These are phyloP conservation scores for Clarireedia hainanense DNA, from an alignment of 2,329 filamentous ascomycete genomes.

Conservation along the genomic window DNA sequence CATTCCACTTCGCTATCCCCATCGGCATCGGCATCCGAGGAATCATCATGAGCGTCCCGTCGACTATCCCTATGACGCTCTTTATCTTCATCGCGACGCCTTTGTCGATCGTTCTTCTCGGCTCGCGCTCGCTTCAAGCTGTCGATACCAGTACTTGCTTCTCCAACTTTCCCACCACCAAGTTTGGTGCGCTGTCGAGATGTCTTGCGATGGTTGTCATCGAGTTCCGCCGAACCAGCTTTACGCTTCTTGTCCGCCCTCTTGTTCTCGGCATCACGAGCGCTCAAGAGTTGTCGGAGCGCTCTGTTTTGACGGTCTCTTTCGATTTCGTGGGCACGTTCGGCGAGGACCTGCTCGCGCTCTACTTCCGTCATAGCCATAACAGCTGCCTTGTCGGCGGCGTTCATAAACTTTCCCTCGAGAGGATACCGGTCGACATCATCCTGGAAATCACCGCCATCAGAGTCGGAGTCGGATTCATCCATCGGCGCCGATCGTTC, in stretches of 20 bases:
- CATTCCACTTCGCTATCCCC: conserved; percentile 77
- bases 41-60: conserved; percentile 39
- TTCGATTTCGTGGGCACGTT: conserved; percentile 77
- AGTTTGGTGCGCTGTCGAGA: conserved; percentile 62
- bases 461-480: conserved; percentile 74
- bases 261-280: conserved; percentile 55
- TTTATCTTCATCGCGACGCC: conserved; percentile 54
- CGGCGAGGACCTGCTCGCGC: conserved; percentile 81
- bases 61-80: conserved; percentile 42
- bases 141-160: conserved; percentile 67
- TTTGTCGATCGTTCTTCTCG: conserved; percentile 56
- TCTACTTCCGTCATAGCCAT: conserved; percentile 84
- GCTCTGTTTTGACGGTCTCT: conserved; percentile 74
- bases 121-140: conserved; percentile 52
- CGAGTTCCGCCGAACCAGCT: conserved; percentile 68
- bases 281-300: conserved; percentile 68
- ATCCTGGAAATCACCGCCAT: conserved; percentile 42
- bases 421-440: conserved; percentile 69
- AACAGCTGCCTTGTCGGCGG: conserved; percentile 69
- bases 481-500: conserved; percentile 83
- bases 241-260: conserved; percentile 61
- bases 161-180: conserved; percentile 57
- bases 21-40: conserved; percentile 55
- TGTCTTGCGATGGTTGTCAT: conserved; percentile 68
- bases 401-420: conserved; percentile 75